phyloP scores from a whole-genome alignment of 1,139 yeast genomes.

The Lizanozyma gosingica region DNA sequence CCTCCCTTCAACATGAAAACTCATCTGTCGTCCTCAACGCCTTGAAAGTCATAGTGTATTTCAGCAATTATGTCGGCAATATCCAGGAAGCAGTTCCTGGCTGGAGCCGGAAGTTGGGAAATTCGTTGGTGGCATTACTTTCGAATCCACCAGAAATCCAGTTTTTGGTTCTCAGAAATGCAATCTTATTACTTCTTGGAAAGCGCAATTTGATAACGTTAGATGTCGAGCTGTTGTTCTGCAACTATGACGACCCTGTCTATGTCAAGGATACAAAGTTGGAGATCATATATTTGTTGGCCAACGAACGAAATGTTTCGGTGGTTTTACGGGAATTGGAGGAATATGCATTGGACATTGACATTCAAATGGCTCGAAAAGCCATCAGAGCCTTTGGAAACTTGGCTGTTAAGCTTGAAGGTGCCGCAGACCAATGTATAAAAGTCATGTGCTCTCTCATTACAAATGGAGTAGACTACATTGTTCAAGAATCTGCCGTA shows the following conservation, averaged over 20 bases:
- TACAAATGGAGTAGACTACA: conserved; percentile 60
- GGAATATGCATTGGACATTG: conserved; percentile 83
- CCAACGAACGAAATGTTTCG: conserved; percentile 53
- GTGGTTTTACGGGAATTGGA: conserved; percentile 67
- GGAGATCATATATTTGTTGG: conserved; percentile 75
- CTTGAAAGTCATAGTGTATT: conserved; percentile 61
- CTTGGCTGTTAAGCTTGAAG: conserved; percentile 63
- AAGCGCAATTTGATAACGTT: conserved; percentile 52
- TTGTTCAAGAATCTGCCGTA: conserved; percentile 73
- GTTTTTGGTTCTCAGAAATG: conserved; percentile 73
- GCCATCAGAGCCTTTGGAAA: conserved; percentile 88
- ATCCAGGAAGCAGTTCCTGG: conserved; percentile 39
- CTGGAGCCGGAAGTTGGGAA: conserved; percentile 55
- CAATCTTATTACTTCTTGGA: conserved; percentile 64
- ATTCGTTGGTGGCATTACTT: conserved; percentile 61
- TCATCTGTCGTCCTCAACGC: conserved; percentile 77
- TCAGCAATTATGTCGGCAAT: conserved; percentile 55
- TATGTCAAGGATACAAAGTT: conserved; percentile 86
- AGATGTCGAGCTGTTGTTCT: conserved; percentile 72
- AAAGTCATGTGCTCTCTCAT: conserved; percentile 52
- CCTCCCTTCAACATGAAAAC: conserved; percentile 74
- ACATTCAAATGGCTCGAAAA: conserved; percentile 75
- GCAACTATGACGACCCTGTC: conserved; percentile 77
- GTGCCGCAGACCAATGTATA: conserved; percentile 54
- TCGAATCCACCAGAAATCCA: conserved; percentile 80